phyloP scores from a whole-genome alignment of 768 basidiomycete species.

The Phylloporus sp. region DNA sequence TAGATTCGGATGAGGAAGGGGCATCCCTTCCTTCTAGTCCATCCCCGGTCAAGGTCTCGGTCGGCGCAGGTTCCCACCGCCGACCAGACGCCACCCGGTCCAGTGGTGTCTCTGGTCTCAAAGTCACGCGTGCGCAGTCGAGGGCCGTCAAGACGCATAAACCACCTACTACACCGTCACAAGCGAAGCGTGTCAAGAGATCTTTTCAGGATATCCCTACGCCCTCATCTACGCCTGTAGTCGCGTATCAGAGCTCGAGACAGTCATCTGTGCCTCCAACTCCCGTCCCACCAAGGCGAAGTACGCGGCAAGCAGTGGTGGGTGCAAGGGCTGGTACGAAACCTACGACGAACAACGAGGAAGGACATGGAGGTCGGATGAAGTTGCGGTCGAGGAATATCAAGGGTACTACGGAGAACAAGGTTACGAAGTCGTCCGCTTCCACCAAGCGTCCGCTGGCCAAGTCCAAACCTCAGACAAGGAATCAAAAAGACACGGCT shows the following conservation, averaged over 20 bases:
- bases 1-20: constrained; percentile 8
- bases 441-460: constrained; percentile 12
- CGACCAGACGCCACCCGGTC: background rate
- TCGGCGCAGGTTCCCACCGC: background rate
- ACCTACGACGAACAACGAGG: constrained; percentile 9
- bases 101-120: background rate
- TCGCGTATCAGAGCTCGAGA: constrained; percentile 2
- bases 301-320: constrained; percentile 24
- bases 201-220: constrained; percentile 24
- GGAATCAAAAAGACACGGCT: constrained; percentile 1
- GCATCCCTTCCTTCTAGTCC: constrained; percentile 24
- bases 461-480: constrained; percentile 9
- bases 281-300: constrained; percentile 22
- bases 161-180: background rate
- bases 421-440: constrained; percentile 1
- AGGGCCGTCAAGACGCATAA: constrained; percentile 4
- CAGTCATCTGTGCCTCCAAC: constrained; percentile 14
- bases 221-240: constrained; percentile 21
- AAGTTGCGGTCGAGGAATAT: constrained; percentile 15
- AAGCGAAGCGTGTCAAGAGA: constrained; percentile 15
- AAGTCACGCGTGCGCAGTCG: constrained; percentile 13
- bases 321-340: constrained; percentile 11
- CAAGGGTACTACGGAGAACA: constrained; percentile 6
- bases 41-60: constrained; percentile 30
- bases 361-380: constrained; percentile 10